A percentile compares a stretch with the other conserved stretches of the same genome.
Conservation (phyloP, 2,329 filamentous ascomycete genomes). For the Fusarium irregulare region DNA sequence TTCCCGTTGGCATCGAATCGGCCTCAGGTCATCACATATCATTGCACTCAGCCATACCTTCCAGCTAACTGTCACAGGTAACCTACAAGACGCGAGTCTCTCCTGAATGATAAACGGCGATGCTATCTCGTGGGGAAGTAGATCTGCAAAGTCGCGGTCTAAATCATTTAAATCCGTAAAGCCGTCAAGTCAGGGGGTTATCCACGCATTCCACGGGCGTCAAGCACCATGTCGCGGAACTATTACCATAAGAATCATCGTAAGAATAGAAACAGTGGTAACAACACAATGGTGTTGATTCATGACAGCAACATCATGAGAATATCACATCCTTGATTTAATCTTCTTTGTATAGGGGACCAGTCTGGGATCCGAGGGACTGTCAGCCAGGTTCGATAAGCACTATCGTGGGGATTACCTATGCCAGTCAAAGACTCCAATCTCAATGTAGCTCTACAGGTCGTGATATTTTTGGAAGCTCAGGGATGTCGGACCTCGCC, state of each 20-base stretch:
- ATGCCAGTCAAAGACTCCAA: background rate
- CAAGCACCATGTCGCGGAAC: background rate
- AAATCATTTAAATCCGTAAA: background rate
- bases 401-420: background rate
- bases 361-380: background rate
- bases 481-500: background rate
- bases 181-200: background rate
- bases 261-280: background rate
- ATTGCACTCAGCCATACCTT: background rate
- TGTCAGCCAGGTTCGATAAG: background rate
- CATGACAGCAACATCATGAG: background rate
- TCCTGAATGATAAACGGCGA: background rate
- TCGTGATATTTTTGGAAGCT: background rate
- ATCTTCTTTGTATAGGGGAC: background rate
- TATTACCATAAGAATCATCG: background rate
- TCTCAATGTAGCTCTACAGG: background rate
- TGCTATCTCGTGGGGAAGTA: background rate
- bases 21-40: background rate
- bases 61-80: background rate
- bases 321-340: background rate
- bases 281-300: background rate
- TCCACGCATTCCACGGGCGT: background rate
- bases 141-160: background rate
- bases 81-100: background rate
- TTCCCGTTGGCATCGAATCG: background rate